phyloP scores from a whole-genome alignment of 2,329 filamentous ascomycete genomes.

The Hymenoscyphus repandus region DNA sequence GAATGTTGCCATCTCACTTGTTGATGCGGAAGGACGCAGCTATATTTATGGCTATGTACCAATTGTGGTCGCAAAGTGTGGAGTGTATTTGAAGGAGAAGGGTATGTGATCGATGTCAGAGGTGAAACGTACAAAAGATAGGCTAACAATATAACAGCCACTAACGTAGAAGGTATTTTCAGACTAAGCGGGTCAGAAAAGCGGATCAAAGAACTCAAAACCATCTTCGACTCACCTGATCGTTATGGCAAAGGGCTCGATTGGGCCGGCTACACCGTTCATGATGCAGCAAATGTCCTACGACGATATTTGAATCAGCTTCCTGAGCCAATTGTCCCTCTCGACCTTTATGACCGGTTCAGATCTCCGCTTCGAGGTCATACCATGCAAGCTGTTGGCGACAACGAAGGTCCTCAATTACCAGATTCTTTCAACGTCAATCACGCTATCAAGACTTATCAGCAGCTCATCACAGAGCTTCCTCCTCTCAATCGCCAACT shows the following conservation, averaged over 20 bases:
- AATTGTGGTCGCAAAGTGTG: constrained; percentile 97
- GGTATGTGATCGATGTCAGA: constrained; percentile 49
- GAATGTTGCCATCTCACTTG: constrained; percentile 94
- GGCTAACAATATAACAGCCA: constrained; percentile 54
- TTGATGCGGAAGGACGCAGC: constrained; percentile 86
- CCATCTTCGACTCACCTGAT: constrained; percentile 87
- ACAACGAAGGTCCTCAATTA: constrained; percentile 64
- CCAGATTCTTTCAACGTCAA: constrained; percentile 69
- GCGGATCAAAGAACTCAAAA: constrained; percentile 93
- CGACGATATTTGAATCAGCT: constrained; percentile 93
- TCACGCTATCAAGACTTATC: constrained; percentile 75
- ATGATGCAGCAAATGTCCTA: constrained; percentile 95
- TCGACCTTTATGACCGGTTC: constrained; percentile 89
- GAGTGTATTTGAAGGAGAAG: constrained; percentile 96
- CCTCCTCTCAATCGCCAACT: constrained; percentile 91
- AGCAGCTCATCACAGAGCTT: constrained; percentile 85
- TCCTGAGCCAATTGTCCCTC: constrained; percentile 91
- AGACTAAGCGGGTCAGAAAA: constrained; percentile 94
- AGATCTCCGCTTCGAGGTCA: constrained; percentile 66
- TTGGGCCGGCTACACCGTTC: constrained; percentile 96
- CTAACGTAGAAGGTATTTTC: constrained; percentile 93
- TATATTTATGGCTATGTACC: constrained; percentile 99
- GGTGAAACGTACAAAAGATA: neutral
- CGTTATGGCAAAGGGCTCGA: constrained; percentile 94
- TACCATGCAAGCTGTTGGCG: constrained; percentile 67